phyloP scores from a whole-genome alignment of 2,329 filamentous ascomycete species.

The Neonectria sp. region DNA sequence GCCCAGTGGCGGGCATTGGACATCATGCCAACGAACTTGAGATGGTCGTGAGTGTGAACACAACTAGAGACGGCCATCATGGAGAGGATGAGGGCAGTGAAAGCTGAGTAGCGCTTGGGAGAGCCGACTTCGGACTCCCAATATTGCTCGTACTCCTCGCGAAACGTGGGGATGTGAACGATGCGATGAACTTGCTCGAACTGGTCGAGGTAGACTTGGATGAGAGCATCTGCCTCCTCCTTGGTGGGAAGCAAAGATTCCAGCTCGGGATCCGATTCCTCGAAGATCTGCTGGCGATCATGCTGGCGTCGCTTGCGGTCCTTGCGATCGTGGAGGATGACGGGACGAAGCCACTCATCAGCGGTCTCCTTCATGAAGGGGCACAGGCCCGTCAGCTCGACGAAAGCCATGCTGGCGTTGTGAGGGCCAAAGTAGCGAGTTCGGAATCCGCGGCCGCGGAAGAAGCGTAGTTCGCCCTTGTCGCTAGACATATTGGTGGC shows the following conservation, averaged over 20 bases:
- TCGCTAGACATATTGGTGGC: constrained; percentile 59
- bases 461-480: constrained; percentile 70
- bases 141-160: constrained; percentile 68
- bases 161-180: constrained; percentile 72
- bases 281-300: constrained; percentile 66
- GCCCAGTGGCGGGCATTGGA: constrained; percentile 70
- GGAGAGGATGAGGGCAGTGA: constrained; percentile 71
- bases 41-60: constrained; percentile 65
- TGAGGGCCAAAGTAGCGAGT: constrained; percentile 73
- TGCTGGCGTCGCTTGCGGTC: constrained; percentile 68
- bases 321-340: constrained; percentile 69
- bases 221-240: constrained; percentile 64
- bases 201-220: constrained; percentile 67
- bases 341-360: constrained; percentile 72
- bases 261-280: constrained; percentile 63
- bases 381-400: constrained; percentile 70
- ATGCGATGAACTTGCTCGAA: constrained; percentile 71
- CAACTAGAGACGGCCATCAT: constrained; percentile 74
- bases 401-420: constrained; percentile 73
- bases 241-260: constrained; percentile 65
- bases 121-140: constrained; percentile 61
- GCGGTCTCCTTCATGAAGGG: constrained; percentile 76
- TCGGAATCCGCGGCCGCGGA: constrained; percentile 72
- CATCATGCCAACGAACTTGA: constrained; percentile 71
- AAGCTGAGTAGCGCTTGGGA: constrained; percentile 63